Evolutionary conservation across 306 rosid genomes (phyloP).

Genomic region (Erythrophleum fordii): DNA sequence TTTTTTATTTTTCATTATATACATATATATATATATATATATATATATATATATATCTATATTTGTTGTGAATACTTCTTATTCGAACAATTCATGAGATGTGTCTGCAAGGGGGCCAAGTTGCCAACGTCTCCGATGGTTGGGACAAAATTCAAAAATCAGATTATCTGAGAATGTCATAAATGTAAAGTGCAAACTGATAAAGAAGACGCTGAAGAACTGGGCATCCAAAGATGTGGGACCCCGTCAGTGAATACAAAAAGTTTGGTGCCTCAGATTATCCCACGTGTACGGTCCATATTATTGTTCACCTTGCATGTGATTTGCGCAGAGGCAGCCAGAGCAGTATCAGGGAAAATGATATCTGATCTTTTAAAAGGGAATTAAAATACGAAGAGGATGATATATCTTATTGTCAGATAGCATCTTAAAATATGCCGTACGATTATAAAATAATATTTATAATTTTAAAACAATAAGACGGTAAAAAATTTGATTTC

Average conservation of each 20-base stretch:
- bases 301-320: neutral
- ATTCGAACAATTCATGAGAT: neutral
- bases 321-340: neutral
- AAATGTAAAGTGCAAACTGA: neutral
- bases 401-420: no score
- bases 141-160: neutral
- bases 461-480: no score
- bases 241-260: neutral
- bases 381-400: no score
- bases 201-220: neutral
- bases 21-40: no score
- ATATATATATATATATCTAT: no score
- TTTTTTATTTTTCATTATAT: no score
- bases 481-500: no score
- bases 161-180: constrained; percentile 24
- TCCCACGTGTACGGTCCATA: constrained; percentile 11
- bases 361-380: neutral
- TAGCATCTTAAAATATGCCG: no score
- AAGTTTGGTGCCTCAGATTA: neutral
- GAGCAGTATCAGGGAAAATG: neutral
- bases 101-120: neutral
- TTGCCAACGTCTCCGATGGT: neutral
- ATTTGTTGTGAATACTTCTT: no score
- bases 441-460: no score
- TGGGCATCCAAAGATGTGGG: constrained; percentile 9